Conservation (phyloP, 768 basidiomycete genomes). For the Lentinula edodes region DNA sequence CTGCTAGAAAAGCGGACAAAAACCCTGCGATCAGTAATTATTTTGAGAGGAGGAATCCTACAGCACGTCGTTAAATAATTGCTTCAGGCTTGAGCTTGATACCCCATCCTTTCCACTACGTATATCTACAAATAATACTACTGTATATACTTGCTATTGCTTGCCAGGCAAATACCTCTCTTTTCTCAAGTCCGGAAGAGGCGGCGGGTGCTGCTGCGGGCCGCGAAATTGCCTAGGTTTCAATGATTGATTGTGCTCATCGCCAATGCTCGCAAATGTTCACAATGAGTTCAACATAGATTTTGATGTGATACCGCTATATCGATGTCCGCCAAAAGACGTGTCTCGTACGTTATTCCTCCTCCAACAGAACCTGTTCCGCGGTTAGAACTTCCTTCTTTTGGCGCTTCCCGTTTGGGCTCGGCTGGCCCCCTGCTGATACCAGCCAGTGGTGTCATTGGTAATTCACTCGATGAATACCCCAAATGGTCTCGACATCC, state of each 20-base stretch:
- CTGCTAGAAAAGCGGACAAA: slow-evolving; percentile 10
- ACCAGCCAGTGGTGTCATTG: slow-evolving; percentile 16
- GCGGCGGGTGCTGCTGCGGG: neutral
- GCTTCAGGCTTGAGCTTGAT: neutral
- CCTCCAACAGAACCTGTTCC: slow-evolving; percentile 59
- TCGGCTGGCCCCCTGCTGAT: slow-evolving; percentile 64
- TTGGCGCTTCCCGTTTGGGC: slow-evolving; percentile 59
- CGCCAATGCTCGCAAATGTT: neutral
- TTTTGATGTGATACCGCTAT: slow-evolving; percentile 1
- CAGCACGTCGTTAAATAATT: neutral
- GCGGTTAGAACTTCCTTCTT: slow-evolving; percentile 65
- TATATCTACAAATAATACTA: neutral
- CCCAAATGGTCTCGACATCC: slow-evolving; percentile 42
- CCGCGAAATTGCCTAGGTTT: neutral
- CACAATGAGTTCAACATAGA: slow-evolving; percentile 1
- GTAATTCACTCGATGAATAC: slow-evolving; percentile 15
- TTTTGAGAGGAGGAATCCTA: neutral
- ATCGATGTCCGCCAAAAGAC: slow-evolving; percentile 34
- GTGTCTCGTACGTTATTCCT: slow-evolving; percentile 88
- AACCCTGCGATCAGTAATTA: neutral
- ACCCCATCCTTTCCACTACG: too few species aligned
- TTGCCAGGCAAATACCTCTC: too few species aligned
- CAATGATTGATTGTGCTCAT: neutral
- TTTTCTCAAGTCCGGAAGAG: neutral
- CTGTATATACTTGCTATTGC: neutral